phyloP scores from a whole-genome alignment of 2,329 filamentous ascomycete species.

The Calonectria pauciramosa region DNA sequence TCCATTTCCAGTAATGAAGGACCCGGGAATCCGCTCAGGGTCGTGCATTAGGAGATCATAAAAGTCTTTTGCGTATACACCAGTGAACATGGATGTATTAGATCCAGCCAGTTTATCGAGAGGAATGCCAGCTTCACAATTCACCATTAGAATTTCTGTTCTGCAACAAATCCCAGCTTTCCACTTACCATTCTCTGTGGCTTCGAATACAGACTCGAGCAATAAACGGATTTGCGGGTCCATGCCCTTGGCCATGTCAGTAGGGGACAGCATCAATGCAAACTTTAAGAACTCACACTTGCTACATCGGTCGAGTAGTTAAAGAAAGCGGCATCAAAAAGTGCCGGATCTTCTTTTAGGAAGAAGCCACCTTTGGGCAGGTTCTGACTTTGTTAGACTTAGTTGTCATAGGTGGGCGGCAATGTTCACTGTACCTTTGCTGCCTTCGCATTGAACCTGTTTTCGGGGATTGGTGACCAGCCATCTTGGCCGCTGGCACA shows the following conservation, averaged over 20 bases:
- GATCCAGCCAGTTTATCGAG: slow-evolving; percentile 17
- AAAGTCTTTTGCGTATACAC: slow-evolving; percentile 22
- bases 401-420: neutral
- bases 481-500: slow-evolving; percentile 6
- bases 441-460: neutral
- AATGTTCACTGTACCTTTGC: neutral
- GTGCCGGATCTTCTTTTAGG: slow-evolving; percentile 15
- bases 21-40: neutral
- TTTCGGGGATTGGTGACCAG: neutral
- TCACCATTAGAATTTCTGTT: neutral
- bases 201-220: slow-evolving; percentile 28
- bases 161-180: neutral
- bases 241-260: slow-evolving; percentile 1
- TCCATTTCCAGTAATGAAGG: neutral
- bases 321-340: slow-evolving; percentile 28
- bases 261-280: accelerated
- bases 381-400: neutral
- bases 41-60: neutral
- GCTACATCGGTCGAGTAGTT: slow-evolving; percentile 19
- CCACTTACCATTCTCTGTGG: slow-evolving; percentile 1
- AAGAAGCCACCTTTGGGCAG: slow-evolving; percentile 14
- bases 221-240: slow-evolving; percentile 26
- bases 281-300: neutral
- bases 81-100: slow-evolving; percentile 20
- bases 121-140: neutral